Base-by-base conservation (phyloP, 208 protist species). In the Leishmania arabica region DNA sequence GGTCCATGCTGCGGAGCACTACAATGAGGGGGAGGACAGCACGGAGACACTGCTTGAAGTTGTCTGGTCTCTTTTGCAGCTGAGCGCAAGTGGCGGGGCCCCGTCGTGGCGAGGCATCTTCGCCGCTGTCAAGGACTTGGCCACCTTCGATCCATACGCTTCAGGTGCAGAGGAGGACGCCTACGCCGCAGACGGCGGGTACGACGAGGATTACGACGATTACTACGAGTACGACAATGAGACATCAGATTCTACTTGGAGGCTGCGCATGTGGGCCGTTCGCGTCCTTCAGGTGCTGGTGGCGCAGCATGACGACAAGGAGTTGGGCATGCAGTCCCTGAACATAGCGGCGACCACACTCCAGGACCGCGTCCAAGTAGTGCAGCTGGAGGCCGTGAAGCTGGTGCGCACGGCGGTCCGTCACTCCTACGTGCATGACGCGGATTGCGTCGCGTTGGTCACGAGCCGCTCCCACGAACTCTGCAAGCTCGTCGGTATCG, bases 231-330 rank as follows among this genome's bases (percentile, higher is more conserved):
- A 89, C 77, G 84, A 88, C 53, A 76, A 82, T 77, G 82, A 80
- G 17, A n/a, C 80, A 27, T 77, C 77, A 19, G 89, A 93, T 75
- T 79, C 84, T 47, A 89, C 89, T 72, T 95, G 91, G 91, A 90
- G 84, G 75, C 42, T 91, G 69, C 89, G 91, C 56, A 82, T 86
- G 66, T 84, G 84, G 78, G 75, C 86, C 21, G 47, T 84, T 49
- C 85, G 86, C 19, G 58, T 92, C 21, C 49, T 92, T 66, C 80
- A 86, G 21, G 79, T 84, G 19, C 73, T 95, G 8, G 77, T 90
- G 19, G 71, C 84, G 27, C 69, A 85, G n/a, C 80, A 86, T 62
- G 80, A 83, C 8, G 71, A 80, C 37, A 77, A 81, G 42, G 31
- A 21, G 8, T 42, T 85, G 70, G 86, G 88, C 24, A 66, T 86